Base-by-base conservation (phyloP, 257 asterid species). In the Schizonepeta tenuifolia region DNA sequence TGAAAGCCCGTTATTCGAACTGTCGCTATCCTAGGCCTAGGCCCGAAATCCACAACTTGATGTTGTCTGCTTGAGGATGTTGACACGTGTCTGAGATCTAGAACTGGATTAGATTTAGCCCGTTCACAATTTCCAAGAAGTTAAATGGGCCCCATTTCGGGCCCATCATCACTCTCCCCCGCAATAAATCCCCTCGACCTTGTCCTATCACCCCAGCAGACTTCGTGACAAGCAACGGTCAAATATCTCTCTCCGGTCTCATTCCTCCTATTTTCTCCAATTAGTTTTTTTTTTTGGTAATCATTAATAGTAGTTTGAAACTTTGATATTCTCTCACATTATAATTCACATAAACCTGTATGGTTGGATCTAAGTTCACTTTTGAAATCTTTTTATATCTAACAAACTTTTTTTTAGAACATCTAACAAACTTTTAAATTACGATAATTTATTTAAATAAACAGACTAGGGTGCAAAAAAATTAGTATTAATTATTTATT, bases 161-260 rank as follows among this genome's bases (percentile, higher is more conserved):
- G 75, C 78, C 83, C 80, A 70, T 11, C 54, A 41, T 0, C 5
- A 64, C 63, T 78, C 26, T 1, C 26, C 3, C 86, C 83, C 85
- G 72, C 83, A 83, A 26, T 83, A n/a, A 83, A 83, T 83, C 83
- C 73, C 9, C 67, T 69, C 75, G 46, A 70, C 65, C 40, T 51
- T 43, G 67, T 58, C 61, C 64, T 55, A 57, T n/a, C n/a, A n/a
- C n/a, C n/a, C n/a, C n/a, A n/a, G n/a, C n/a, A n/a, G n/a, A n/a
- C n/a, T n/a, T n/a, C n/a, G n/a, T n/a, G n/a, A n/a, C n/a, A n/a
- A n/a, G n/a, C 84, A 77, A 75, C 85, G 82, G 83, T 73, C 85
- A 43, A 10, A 20, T 58, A 41, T 50, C 71, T 11, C 83, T 47
- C 83, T 71, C 80, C 77, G 46, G 63, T 73, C 0, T 3, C 38